Evolutionary conservation across 169 alveolate species (phyloP).

Genomic region (Babesia ovata): DNA sequence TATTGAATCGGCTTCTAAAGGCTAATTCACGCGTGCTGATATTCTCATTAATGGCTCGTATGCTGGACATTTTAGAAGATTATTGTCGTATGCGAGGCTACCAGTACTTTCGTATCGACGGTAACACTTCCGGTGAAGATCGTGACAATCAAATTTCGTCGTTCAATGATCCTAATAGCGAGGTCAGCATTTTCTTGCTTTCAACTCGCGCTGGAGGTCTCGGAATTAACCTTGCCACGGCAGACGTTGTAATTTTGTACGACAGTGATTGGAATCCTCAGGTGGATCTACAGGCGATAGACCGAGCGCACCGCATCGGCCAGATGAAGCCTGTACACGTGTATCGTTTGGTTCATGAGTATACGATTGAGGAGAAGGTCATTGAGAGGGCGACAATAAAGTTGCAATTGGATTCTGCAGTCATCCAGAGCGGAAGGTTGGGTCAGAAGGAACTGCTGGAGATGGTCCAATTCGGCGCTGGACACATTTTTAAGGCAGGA

Average conservation of each 20-base stretch:
- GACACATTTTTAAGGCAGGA: conserved; percentile 74
- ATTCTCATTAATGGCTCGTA: conserved; percentile 91
- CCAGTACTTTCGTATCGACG: conserved; percentile 95
- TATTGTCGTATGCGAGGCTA: conserved; percentile 91
- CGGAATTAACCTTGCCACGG: conserved; percentile 96
- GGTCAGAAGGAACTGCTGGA: conserved; percentile 68
- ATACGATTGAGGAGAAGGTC: conserved; percentile 97
- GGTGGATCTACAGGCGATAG: conserved; percentile 96
- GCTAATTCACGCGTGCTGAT: conserved; percentile 86
- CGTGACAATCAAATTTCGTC: conserved; percentile 90
- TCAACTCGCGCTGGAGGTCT: conserved; percentile 98
- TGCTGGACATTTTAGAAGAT: conserved; percentile 94
- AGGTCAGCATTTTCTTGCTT: conserved; percentile 89
- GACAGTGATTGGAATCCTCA: conserved; percentile 99
- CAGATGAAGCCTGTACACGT: conserved; percentile 95
- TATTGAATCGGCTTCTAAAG: conserved; percentile 72
- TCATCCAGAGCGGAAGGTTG: conserved; percentile 94
- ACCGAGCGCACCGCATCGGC: conserved; percentile 97
- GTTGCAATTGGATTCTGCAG: conserved; percentile 94
- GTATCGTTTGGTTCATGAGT: conserved; percentile 92
- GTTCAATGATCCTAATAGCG: conserved; percentile 87
- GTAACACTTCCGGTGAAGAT: conserved; percentile 94
- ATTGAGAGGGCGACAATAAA: conserved; percentile 95
- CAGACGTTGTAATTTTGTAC: conserved; percentile 95
- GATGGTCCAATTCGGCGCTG: conserved; percentile 80